Base-by-base conservation (phyloP, 192 early-diverging fungal genomes). In the Coemansia asiatica region DNA sequence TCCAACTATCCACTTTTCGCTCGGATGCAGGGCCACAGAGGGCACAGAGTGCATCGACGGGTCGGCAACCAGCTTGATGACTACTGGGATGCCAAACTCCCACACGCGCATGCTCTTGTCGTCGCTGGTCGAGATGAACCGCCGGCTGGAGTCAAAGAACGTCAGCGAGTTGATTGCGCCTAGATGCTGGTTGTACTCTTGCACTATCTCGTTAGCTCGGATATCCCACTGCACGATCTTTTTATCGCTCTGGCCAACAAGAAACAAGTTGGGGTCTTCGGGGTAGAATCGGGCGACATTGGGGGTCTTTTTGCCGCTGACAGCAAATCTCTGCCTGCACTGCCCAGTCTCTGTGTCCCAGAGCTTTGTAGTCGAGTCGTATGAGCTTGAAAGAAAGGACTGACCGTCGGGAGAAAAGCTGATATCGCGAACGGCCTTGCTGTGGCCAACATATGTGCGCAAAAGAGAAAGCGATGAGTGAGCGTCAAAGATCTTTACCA, bases 291-390 rank as follows among this genome's bases (percentile, higher is more conserved):
- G 89, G 12, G 94, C 89, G 49, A 93, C 94, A 67, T 94, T 90
- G 27, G 96, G 96, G 2, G 92, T 87, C 49, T 88, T 60, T 10
- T 40, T 87, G 28, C 91, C 87, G 15, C 27, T 31, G 2, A 90
- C 91, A 1, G 86, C 85, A 64, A 92, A 94, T 12, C 83, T 67
- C 6, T 85, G 86, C 21, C 92, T 88, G 64, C 94, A 96, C 78
- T 93, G 74, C 18, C 96, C 95, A 5, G 97, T 99, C 66, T 99
- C 97, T 0, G 96, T 97, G 68, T 99, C 97, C 97, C 97, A 99
- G 27, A 96, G 75, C 73, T 99, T 99, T 23, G 96, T 89, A 63
- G 85, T 90, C 63, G 89, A 89, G 74, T 99, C 97, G 65, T 94
- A 97, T 38, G 90, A 90, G 19, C 91, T 90, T 67, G 89, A 92